Evolutionary conservation across 345 rosid genomes (phyloP).

Genomic region (Eucalyptus sideroxylon): DNA sequence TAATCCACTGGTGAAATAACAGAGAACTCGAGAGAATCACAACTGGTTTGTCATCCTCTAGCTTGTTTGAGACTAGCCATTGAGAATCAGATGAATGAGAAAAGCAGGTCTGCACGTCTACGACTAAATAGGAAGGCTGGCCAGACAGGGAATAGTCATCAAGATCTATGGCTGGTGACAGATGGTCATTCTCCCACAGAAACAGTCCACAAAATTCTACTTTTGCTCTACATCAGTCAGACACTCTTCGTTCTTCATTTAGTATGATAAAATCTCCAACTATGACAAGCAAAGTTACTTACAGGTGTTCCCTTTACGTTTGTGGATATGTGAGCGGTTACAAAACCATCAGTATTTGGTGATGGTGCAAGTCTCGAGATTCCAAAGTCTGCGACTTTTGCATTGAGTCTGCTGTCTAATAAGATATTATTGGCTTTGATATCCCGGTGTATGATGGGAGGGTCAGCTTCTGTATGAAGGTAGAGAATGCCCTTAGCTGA

Average conservation of each 20-base stretch:
- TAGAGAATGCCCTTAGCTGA: constrained; percentile 83
- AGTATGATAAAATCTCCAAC: not conserved
- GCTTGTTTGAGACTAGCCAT: not conserved
- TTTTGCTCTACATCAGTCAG: not conserved
- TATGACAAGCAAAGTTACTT: constrained; percentile 1
- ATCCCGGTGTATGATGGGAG: constrained; percentile 92
- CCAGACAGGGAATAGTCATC: not conserved
- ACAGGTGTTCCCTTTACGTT: constrained; percentile 95
- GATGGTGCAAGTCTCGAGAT: constrained; percentile 84
- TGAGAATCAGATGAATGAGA: not conserved
- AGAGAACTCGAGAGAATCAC: not conserved
- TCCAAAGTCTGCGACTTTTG: constrained; percentile 96
- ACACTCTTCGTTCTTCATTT: not conserved
- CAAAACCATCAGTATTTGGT: constrained; percentile 57
- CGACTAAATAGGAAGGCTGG: not conserved
- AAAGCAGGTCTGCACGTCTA: not conserved
- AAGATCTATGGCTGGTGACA: not conserved
- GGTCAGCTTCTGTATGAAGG: constrained; percentile 91
- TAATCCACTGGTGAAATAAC: not conserved
- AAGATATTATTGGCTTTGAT: constrained; percentile 93
- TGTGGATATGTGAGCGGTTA: constrained; percentile 72
- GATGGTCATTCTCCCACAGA: not conserved
- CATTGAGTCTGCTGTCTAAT: constrained; percentile 51
- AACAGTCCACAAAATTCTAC: not conserved
- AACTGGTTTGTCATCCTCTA: not conserved